Evolutionary conservation across 2,329 filamentous ascomycete species (phyloP).

Genomic region (Teratosphaeria zuluensis): DNA sequence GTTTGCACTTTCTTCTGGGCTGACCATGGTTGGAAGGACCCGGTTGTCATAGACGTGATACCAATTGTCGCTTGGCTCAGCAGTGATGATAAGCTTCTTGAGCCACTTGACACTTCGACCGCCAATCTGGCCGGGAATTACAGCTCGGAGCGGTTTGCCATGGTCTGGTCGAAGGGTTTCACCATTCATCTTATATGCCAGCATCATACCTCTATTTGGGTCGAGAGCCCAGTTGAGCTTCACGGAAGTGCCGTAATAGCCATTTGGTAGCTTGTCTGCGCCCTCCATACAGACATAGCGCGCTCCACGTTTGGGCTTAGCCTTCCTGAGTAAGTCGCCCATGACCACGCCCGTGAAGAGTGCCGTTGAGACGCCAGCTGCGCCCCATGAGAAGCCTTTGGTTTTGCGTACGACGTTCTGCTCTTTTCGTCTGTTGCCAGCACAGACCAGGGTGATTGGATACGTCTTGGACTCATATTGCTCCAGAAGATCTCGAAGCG

Average conservation of each 20-base stretch:
- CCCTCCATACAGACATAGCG: constrained; percentile 87
- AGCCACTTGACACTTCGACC: constrained; percentile 92
- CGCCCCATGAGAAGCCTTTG: constrained; percentile 90
- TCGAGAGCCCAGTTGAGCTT: constrained; percentile 86
- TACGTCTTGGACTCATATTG: constrained; percentile 75
- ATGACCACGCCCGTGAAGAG: constrained; percentile 78
- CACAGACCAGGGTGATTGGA: constrained; percentile 82
- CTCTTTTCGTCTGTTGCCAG: constrained; percentile 84
- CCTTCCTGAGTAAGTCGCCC: constrained; percentile 58
- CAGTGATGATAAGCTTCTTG: constrained; percentile 68
- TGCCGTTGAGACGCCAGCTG: constrained; percentile 77
- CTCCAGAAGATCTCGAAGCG: constrained; percentile 59
- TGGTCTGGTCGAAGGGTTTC: constrained; percentile 72
- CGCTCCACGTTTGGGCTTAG: constrained; percentile 59
- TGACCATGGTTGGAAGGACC: constrained; percentile 77
- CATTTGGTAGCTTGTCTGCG: constrained; percentile 76
- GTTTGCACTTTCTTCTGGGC: constrained; percentile 67
- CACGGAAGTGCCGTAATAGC: constrained; percentile 77
- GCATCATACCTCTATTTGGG: constrained; percentile 70
- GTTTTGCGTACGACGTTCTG: constrained; percentile 85
- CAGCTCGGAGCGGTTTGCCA: constrained; percentile 69
- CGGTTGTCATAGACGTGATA: constrained; percentile 93
- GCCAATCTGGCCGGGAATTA: constrained; percentile 86
- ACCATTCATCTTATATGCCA: constrained; percentile 87
- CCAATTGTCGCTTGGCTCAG: constrained; percentile 78